A percentile compares a stretch with the other conserved stretches of the same genome.
These are phyloP conservation scores for Fusarium papillatum DNA, from an alignment of 2,329 filamentous ascomycete genomes.

Conservation along the genomic window DNA sequence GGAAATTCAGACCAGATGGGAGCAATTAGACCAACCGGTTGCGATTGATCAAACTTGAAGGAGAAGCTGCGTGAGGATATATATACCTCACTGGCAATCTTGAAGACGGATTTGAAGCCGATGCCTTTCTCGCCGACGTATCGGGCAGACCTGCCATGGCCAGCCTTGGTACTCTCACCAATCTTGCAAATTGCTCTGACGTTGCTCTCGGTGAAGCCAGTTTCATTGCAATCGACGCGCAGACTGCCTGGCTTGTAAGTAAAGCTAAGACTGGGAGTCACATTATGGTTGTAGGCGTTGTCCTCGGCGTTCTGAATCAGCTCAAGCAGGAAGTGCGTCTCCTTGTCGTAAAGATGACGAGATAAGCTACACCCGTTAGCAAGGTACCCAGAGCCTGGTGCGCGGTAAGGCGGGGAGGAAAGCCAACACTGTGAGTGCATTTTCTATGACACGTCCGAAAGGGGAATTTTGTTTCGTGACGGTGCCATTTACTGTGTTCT, in stretches of 20 bases:
- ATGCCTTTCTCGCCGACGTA: not conserved
- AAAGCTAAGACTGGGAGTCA: not conserved
- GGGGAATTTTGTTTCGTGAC: not conserved
- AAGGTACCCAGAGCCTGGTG: not conserved
- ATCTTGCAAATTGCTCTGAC: not conserved
- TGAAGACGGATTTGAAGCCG: not conserved
- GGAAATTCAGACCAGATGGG: not conserved
- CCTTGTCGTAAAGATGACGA: not conserved
- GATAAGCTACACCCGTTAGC: not conserved
- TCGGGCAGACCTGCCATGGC: not conserved
- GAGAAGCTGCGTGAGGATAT: not conserved
- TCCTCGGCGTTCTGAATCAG: not conserved
- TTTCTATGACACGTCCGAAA: not conserved
- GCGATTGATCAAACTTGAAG: not conserved
- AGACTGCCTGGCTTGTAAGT: not conserved
- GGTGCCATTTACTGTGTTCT: not conserved
- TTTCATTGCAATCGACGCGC: not conserved
- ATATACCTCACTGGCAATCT: not conserved
- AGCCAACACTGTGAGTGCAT: not conserved
- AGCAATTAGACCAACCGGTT: not conserved
- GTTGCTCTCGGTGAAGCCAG: not conserved
- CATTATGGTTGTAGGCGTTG: not conserved
- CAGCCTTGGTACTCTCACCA: not conserved
- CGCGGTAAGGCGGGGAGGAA: not conserved
- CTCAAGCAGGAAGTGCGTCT: not conserved